Base-by-base conservation (phyloP, 1,284 basidiomycete genomes). In the Sporisorium iseilematis-ciliati region DNA sequence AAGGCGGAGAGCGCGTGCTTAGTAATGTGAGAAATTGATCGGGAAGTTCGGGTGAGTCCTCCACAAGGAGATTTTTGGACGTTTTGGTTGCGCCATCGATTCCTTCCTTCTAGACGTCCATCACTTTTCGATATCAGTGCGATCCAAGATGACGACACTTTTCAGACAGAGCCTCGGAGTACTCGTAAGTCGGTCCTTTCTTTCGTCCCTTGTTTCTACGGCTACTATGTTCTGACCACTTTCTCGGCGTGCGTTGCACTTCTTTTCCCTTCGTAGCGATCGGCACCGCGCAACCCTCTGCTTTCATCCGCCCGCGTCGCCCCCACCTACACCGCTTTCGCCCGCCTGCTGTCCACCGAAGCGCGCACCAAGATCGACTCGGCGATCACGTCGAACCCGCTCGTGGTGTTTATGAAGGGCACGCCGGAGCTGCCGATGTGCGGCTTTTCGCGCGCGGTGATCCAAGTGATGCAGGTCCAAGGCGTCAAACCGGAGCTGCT, bases 341-440 rank as follows among this genome's bases (percentile, higher is more conserved):
- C 38, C 10, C 85, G 88, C n/a, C 67, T 80, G 10, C 82, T 89
- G 20, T 86, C 86, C 7, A 84, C 84, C 25, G 85, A 88, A 54
- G 87, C 87, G 16, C 82, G 87, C 51, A 84, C 86, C 72, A 86
- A 87, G 71, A 88, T 89, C 69, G 87, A 88, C 71, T 72, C 82
- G 62, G 88, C 59, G 7, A 90, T 95, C 40, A 87, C 89, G 11
- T 85, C 88, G 2, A 90, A 90, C 68, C 93, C 93, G 0, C 88
- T 96, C 5, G 94, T 97, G 18, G 87, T 97, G 12, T 97, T 97
- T 88, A 96, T 97, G 94, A 97, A 97, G 86, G 94, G 91, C 38
- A 91, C 90, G 0, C 91, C 91, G 1, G 88, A 90, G n/a, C 77
- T 87, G 48, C 91, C 91, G 12, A 90, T 91, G 83, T 92, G 91